These are phyloP conservation scores for Prototheca cutis DNA, from an alignment of 163 green algal species.

Conservation along the genomic window DNA sequence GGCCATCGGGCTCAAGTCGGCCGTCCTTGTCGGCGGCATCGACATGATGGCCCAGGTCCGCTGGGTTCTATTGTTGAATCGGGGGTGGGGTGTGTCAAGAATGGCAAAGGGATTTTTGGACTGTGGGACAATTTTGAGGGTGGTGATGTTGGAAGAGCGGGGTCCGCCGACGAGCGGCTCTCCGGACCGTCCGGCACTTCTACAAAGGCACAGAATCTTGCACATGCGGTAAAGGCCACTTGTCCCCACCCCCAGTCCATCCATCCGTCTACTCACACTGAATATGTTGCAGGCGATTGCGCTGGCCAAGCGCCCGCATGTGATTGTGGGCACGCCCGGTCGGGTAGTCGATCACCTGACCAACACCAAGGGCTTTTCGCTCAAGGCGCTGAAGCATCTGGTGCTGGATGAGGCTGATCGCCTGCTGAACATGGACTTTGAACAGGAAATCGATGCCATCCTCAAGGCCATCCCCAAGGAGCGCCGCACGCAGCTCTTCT, in stretches of 20 bases:
- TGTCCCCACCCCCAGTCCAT: too few relatives aligned
- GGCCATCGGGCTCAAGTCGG: slow-evolving; percentile 75
- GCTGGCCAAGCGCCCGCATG: slow-evolving; percentile 82
- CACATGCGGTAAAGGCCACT: too few relatives aligned
- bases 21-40: slow-evolving; percentile 89
- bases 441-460: slow-evolving; percentile 98
- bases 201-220: too few relatives aligned
- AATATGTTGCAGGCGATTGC: slow-evolving; percentile 83
- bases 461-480: slow-evolving; percentile 75
- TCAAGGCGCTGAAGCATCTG: slow-evolving; percentile 80
- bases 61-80: too few relatives aligned
- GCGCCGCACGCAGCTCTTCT: slow-evolving; percentile 92
- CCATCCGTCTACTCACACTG: too few relatives aligned
- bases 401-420: slow-evolving; percentile 98
- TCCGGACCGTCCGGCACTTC: too few relatives aligned
- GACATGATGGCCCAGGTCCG: slow-evolving; percentile 99
- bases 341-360: slow-evolving; percentile 94
- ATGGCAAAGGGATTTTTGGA: too few relatives aligned
- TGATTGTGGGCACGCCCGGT: slow-evolving; percentile 93
- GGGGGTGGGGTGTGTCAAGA: too few relatives aligned
- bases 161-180: too few relatives aligned
- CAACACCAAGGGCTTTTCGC: slow-evolving; percentile 91
- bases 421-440: slow-evolving; percentile 99
- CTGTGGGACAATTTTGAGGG: too few relatives aligned
- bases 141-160: too few relatives aligned